phyloP scores from a whole-genome alignment of 768 basidiomycete species.

The Gymnopilus junonius region DNA sequence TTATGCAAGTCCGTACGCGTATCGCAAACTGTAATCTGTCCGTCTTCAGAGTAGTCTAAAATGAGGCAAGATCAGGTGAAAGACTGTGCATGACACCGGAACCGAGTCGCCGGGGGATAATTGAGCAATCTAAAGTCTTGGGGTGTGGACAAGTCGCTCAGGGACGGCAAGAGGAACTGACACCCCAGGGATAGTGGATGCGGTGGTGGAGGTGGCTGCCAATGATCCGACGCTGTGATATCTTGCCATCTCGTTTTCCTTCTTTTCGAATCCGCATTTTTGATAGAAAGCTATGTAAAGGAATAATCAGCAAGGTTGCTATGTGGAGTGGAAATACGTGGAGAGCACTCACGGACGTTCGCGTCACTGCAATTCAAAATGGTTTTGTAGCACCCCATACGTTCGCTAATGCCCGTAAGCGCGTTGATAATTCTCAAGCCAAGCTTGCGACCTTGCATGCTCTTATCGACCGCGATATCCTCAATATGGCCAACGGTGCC shows the following conservation, averaged over 20 bases:
- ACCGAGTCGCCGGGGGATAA: neutral
- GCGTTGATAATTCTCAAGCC: constrained; percentile 88
- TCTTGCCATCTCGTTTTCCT: constrained; percentile 91
- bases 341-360: constrained; percentile 80
- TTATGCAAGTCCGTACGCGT: neutral
- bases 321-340: neutral
- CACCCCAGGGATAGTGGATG: constrained; percentile 7
- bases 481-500: constrained; percentile 95
- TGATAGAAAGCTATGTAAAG: constrained; percentile 82
- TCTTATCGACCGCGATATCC: constrained; percentile 92
- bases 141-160: constrained; percentile 17
- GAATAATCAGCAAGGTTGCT: constrained; percentile 12
- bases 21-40: neutral
- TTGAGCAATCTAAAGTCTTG: constrained; percentile 16
- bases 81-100: neutral
- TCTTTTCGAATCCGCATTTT: constrained; percentile 92
- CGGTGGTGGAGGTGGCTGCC: neutral
- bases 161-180: constrained; percentile 2
- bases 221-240: constrained; percentile 22
- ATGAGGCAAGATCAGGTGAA: neutral
- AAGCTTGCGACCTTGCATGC: constrained; percentile 89
- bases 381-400: constrained; percentile 89
- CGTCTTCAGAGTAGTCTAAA: constrained; percentile 1
- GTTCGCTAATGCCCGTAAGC: constrained; percentile 83
- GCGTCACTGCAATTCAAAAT: constrained; percentile 92